Conservation (phyloP, 2,329 filamentous ascomycete species). For the Penicillium sp. region DNA sequence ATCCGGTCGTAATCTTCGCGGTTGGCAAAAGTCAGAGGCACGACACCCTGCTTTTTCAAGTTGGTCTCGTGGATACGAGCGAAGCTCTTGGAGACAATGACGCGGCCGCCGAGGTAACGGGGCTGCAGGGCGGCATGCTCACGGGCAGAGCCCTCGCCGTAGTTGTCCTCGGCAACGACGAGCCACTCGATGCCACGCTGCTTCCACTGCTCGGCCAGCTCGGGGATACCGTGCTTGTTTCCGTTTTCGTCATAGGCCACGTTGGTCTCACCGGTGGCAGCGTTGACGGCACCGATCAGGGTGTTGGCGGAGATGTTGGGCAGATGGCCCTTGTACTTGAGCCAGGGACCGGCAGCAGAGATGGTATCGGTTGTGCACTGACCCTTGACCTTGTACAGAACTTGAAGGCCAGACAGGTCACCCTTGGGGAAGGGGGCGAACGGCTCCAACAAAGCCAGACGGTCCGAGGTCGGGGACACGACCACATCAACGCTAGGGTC, state of each 20-base stretch:
- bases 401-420: conserved; percentile 72
- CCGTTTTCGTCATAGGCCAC: conserved; percentile 83
- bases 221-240: conserved; percentile 46
- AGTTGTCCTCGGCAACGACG: conserved; percentile 96
- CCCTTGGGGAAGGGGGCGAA: conserved; percentile 75
- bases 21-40: conserved; percentile 84
- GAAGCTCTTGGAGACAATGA: conserved; percentile 76
- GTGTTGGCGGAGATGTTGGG: conserved; percentile 98
- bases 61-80: conserved; percentile 94
- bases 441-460: conserved; percentile 84
- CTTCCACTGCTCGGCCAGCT: conserved; percentile 81
- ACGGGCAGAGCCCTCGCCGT: conserved; percentile 82
- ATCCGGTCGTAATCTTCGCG: conserved; percentile 63
- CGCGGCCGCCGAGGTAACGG: conserved; percentile 77
- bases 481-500: conserved; percentile 67
- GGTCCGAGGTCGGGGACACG: conserved; percentile 81
- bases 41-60: conserved; percentile 94
- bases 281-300: conserved; percentile 89
- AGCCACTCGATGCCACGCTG: conserved; percentile 73
- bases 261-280: conserved; percentile 87
- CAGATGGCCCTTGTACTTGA: conserved; percentile 98
- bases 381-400: conserved; percentile 92
- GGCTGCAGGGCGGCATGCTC: conserved; percentile 89
- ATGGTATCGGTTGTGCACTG: conserved; percentile 99
- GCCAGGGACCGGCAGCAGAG: conserved; percentile 86